A percentile compares a stretch with the other conserved stretches of the same genome.
These are phyloP conservation scores for Darksidea phi DNA, from an alignment of 495 filamentous ascomycete species.

Conservation along the genomic window DNA sequence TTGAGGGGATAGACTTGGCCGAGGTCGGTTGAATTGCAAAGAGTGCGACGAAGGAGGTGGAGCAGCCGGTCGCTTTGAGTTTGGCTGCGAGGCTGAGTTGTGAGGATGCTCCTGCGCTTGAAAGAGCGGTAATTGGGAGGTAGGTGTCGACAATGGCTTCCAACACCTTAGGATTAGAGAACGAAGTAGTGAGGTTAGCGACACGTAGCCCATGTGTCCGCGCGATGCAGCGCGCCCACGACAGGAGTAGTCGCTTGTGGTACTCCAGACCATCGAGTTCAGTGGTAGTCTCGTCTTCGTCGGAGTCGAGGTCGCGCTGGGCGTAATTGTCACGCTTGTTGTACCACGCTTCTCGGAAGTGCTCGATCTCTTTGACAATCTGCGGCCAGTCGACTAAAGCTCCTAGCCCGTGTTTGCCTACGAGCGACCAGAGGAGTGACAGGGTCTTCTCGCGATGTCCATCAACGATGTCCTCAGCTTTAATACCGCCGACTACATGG, in stretches of 20 bases:
- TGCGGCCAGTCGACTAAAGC: constrained; percentile 57
- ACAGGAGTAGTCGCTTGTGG: constrained; percentile 49
- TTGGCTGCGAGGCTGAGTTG: constrained; percentile 32
- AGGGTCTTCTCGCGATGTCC: constrained; percentile 68
- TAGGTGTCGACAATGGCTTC: constrained; percentile 62
- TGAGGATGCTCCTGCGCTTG: not conserved
- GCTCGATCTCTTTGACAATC: constrained; percentile 52
- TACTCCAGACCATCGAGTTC: constrained; percentile 40
- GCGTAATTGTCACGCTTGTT: constrained; percentile 34
- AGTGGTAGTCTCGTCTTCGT: constrained; percentile 21
- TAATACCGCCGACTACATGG: constrained; percentile 45
- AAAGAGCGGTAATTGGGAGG: constrained; percentile 33
- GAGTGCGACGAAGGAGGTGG: constrained; percentile 41
- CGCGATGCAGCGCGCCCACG: constrained; percentile 57
- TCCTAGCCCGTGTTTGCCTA: constrained; percentile 56
- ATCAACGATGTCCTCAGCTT: constrained; percentile 63
- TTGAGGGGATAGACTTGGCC: constrained; percentile 38
- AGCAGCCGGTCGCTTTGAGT: constrained; percentile 41
- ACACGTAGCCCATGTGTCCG: constrained; percentile 50
- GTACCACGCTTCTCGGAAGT: constrained; percentile 32
- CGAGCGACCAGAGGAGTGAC: constrained; percentile 60
- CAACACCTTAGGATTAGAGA: constrained; percentile 58
- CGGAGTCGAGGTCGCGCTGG: constrained; percentile 19
- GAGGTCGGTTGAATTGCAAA: constrained; percentile 28
- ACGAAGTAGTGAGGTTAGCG: constrained; percentile 59